phyloP scores from a whole-genome alignment of 148 eudicot species.

The Cornus controversa region DNA sequence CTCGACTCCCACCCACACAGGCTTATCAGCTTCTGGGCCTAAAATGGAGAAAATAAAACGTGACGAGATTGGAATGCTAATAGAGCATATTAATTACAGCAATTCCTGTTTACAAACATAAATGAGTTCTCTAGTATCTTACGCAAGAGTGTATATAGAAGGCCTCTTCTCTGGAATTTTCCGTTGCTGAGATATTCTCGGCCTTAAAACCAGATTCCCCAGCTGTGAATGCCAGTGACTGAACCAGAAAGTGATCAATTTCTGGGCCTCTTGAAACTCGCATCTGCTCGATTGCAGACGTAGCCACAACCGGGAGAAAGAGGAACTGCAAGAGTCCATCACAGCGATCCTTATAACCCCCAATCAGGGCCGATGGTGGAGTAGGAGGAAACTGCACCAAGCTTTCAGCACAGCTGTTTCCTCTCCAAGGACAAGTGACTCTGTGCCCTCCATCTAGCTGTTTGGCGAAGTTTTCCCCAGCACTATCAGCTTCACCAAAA shows the following conservation, averaged over 20 bases:
- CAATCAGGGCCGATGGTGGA: slow-evolving; percentile 91
- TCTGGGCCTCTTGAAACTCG: slow-evolving; percentile 63
- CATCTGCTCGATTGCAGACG: slow-evolving; percentile 80
- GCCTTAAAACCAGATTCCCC: slow-evolving; percentile 61
- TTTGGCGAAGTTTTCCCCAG: slow-evolving; percentile 72
- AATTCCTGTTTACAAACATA: not conserved
- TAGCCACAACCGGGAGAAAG: slow-evolving; percentile 82
- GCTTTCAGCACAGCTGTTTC: slow-evolving; percentile 90
- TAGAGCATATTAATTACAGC: not conserved
- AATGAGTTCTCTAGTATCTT: slow-evolving; percentile 23
- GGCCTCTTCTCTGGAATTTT: slow-evolving; percentile 59
- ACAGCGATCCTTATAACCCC: slow-evolving; percentile 96
- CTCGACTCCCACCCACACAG: slow-evolving; percentile 99
- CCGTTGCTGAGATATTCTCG: slow-evolving; percentile 45
- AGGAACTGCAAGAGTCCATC: slow-evolving; percentile 92
- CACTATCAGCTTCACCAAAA: slow-evolving; percentile 48
- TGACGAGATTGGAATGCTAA: not conserved
- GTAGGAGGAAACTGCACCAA: slow-evolving; percentile 98
- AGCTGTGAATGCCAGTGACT: slow-evolving; percentile 42
- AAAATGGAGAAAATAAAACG: slow-evolving; percentile 16
- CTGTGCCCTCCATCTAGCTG: slow-evolving; percentile 79
- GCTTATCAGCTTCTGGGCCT: slow-evolving; percentile 94
- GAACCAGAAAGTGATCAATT: slow-evolving; percentile 75
- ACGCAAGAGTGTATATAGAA: slow-evolving; percentile 66
- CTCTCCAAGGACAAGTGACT: slow-evolving; percentile 88